Conservation (phyloP, 371 early-diverging fungal species). For the Syncephalastrum racemosum region DNA sequence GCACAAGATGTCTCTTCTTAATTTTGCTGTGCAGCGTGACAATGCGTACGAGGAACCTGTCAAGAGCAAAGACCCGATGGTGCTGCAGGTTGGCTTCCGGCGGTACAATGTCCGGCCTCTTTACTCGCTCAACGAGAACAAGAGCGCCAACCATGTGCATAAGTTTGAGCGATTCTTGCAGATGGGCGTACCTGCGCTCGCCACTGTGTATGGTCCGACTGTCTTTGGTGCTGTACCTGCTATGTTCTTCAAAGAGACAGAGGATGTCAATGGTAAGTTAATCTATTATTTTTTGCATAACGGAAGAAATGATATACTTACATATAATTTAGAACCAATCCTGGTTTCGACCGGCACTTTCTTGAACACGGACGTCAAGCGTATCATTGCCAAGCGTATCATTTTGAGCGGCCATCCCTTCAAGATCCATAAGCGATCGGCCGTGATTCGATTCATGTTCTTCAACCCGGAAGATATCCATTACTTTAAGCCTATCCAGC, state of each 20-base stretch:
- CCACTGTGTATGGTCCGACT: slow-evolving; percentile 88
- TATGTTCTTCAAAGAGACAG: slow-evolving; percentile 69
- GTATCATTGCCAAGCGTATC: slow-evolving; percentile 93
- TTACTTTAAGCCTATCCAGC: slow-evolving; percentile 94
- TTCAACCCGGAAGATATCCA: slow-evolving; percentile 88
- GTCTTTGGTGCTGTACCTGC: slow-evolving; percentile 82
- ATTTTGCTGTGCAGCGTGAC: slow-evolving; percentile 74
- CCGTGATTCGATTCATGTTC: slow-evolving; percentile 97
- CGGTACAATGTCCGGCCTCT: slow-evolving; percentile 80
- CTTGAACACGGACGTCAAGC: slow-evolving; percentile 73
- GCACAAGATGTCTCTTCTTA: slow-evolving; percentile 88
- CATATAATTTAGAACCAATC: slow-evolving; percentile 45
- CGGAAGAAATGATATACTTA: slow-evolving; percentile 1
- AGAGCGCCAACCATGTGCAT: slow-evolving; percentile 88
- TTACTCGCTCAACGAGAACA: slow-evolving; percentile 85
- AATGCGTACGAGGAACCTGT: slow-evolving; percentile 73
- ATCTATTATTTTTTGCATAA: not conserved
- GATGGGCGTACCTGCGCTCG: slow-evolving; percentile 69
- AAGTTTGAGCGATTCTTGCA: slow-evolving; percentile 91
- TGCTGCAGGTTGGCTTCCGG: slow-evolving; percentile 88
- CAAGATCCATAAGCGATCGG: slow-evolving; percentile 89
- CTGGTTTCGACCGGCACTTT: slow-evolving; percentile 82
- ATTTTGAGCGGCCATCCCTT: slow-evolving; percentile 94
- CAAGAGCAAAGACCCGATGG: slow-evolving; percentile 83
- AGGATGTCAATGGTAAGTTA: slow-evolving; percentile 52